A percentile compares a stretch with the other conserved stretches of the same genome.
Conservation (phyloP, 345 rosid genomes). For the Tarenaya hassleriana region DNA sequence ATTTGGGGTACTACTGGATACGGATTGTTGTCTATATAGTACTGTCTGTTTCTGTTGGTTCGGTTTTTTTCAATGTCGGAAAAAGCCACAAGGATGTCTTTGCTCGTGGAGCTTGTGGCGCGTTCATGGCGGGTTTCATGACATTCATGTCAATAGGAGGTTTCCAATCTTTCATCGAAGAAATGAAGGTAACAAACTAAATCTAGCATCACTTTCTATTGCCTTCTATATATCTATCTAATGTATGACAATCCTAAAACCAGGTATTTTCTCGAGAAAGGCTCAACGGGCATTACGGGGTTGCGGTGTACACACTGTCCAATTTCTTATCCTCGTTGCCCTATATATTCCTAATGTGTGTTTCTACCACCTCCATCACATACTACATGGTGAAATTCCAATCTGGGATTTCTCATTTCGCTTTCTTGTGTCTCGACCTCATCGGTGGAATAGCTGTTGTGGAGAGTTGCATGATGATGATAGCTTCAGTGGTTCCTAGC, state of each 20-base stretch:
- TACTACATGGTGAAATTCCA: conserved; percentile 59
- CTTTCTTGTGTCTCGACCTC: conserved; percentile 55
- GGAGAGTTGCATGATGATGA: conserved; percentile 87
- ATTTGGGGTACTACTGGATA: conserved; percentile 80
- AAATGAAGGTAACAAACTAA: conserved; percentile 51
- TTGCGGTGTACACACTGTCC: conserved; percentile 59
- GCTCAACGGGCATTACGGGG: conserved; percentile 67
- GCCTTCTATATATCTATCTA: background rate
- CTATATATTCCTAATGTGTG: conserved; percentile 46
- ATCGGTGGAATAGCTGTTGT: conserved; percentile 51
- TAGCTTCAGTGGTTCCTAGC: conserved; percentile 74
- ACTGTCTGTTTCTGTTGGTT: conserved; percentile 63
- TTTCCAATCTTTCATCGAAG: conserved; percentile 81
- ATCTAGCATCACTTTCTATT: background rate
- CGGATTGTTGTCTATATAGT: conserved; percentile 64
- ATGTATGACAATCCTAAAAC: background rate
- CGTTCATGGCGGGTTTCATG: conserved; percentile 76
- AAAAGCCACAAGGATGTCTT: conserved; percentile 49
- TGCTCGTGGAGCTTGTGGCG: conserved; percentile 62
- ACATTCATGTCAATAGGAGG: conserved; percentile 85
- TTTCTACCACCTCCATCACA: conserved; percentile 44
- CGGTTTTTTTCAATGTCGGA: conserved; percentile 55
- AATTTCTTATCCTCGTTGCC: conserved; percentile 70
- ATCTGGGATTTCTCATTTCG: conserved; percentile 42
- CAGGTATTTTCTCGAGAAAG: conserved; percentile 68